phyloP scores from a whole-genome alignment of 1,284 basidiomycete genomes.

The Sparassis latifolia region DNA sequence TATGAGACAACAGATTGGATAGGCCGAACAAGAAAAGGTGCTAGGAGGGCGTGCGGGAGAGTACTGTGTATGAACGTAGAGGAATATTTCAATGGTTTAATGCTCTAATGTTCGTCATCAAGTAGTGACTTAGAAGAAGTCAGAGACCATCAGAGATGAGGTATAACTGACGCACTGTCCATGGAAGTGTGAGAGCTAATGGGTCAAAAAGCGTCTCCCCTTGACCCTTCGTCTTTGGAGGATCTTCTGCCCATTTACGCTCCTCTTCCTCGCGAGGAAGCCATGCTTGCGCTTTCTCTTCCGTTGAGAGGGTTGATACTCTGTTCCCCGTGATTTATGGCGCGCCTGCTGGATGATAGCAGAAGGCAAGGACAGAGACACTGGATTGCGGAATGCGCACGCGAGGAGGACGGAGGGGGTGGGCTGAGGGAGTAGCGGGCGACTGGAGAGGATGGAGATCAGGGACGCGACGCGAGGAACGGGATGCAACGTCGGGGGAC shows the following conservation, averaged over 20 bases:
- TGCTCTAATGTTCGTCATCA: too few relatives aligned
- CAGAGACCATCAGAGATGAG: too few relatives aligned
- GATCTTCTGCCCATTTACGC: slow-evolving; percentile 59
- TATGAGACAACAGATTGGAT: too few relatives aligned
- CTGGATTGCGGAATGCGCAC: slow-evolving; percentile 1
- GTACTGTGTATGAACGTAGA: too few relatives aligned
- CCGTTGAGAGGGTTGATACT: slow-evolving; percentile 87
- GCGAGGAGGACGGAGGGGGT: slow-evolving; percentile 10
- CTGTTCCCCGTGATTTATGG: slow-evolving; percentile 51
- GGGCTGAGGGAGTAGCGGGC: slow-evolving; percentile 5
- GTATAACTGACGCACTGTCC: too few relatives aligned
- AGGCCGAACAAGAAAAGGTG: too few relatives aligned
- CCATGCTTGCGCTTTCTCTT: slow-evolving; percentile 87
- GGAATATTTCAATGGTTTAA: too few relatives aligned
- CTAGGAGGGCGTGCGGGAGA: too few relatives aligned
- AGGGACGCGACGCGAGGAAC: neutral
- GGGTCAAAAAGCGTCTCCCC: slow-evolving; percentile 34
- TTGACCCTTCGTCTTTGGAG: slow-evolving; percentile 29
- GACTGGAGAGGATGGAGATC: slow-evolving; percentile 7
- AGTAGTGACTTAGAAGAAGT: too few relatives aligned
- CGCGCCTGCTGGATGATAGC: slow-evolving; percentile 37
- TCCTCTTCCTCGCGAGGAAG: slow-evolving; percentile 68
- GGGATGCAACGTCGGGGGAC: slow-evolving; percentile 13
- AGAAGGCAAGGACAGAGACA: slow-evolving; percentile 5
- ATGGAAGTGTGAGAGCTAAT: slow-evolving; percentile 17